Base-by-base conservation (phyloP, 331 rosid species). In the Quercus phellos region DNA sequence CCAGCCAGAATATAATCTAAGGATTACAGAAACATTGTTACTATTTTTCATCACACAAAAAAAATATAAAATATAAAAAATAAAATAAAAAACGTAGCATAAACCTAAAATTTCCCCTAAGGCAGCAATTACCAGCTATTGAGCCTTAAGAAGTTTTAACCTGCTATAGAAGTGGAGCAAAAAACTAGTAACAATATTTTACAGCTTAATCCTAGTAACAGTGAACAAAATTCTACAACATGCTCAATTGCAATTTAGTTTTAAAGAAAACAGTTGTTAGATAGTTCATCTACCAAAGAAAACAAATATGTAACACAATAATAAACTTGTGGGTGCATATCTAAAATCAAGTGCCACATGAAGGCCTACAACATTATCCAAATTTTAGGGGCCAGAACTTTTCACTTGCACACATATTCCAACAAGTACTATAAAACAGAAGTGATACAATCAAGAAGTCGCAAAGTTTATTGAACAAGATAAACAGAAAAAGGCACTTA, bases 401-500 rank as follows among this genome's bases (percentile, higher is more conserved):
- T 64, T 32, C 70, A 64, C 46, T 32, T 17, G 24, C 68, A 61
- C n/a, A 27, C 68, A 61, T 34, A 27, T 61, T 27, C n/a, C 42
- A 26, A 17, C 6, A 29, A 63, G 70, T 27, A 63, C 5, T 7
- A 30, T 6, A 66, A 66, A 66, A 34, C 35, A 30, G 10, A 66
- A 32, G 64, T 11, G 68, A 59, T 24, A 72, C 29, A 34, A 72
- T 66, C 64, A 43, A 21, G 0, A 78, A 66, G 34, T 19, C 73
- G 30, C 73, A 77, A 58, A 66, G 50, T 51, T 24, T 27, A 26
- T 32, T 18, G 14, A 71, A 42, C 13, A 72, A 72, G 60, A 76
- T 10, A 55, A 75, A 56, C 78, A 79, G 46, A 38, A 68, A 79
- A 72, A 74, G 53, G 74, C 76, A 80, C 56, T 79, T 2, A 77